Base-by-base conservation (phyloP, 257 asterid species). In the Knoxia roxburghii region DNA sequence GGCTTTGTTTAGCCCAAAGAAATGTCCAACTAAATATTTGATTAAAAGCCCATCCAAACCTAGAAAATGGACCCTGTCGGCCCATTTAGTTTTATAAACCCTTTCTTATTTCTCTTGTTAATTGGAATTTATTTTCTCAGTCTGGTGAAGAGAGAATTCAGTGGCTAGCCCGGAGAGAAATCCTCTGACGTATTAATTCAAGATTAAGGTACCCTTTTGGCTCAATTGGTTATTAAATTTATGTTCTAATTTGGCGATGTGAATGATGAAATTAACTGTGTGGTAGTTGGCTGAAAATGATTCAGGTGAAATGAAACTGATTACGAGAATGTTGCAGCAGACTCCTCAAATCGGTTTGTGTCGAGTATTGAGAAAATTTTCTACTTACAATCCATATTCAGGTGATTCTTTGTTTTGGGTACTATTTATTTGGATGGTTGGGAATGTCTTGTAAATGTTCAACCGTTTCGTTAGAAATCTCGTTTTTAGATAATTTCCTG, bases 251-350 rank as follows among this genome's bases (percentile, higher is more conserved):
- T 58, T 6, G 0, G 32, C n/a, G 65, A 23, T 59, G 54, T 23
- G 29, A 55, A 6, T 10, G 30, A 43, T 39, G 60, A 45, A 27
- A 18, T 49, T 48, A 24, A 24, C 33, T 52, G 27, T 9, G 20
- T 48, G 32, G 46, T 26, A 7, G 21, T 12, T 14, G 6, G 32
- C 60, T 51, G 53, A 32, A 30, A 37, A 43, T 5, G 15, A 26
- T 68, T 9, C 70, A 74, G 85, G 83, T 45, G 56, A 78, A 66
- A 89, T 89, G 96, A 83, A 73, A 60, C 68, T 81, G 30, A 54
- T 78, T 64, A 71, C 75, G 58, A 71, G 75, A 59, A 76, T 82
- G 20, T 70, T 83, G 37, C 65, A 73, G 37, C 65, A 73, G 58
- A 78, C 78, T 55, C 81, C 75, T 29, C 73, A 72, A 64, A 70